These are phyloP conservation scores for Podaxis sp. DNA, from an alignment of 768 basidiomycete genomes.

Conservation along the genomic window DNA sequence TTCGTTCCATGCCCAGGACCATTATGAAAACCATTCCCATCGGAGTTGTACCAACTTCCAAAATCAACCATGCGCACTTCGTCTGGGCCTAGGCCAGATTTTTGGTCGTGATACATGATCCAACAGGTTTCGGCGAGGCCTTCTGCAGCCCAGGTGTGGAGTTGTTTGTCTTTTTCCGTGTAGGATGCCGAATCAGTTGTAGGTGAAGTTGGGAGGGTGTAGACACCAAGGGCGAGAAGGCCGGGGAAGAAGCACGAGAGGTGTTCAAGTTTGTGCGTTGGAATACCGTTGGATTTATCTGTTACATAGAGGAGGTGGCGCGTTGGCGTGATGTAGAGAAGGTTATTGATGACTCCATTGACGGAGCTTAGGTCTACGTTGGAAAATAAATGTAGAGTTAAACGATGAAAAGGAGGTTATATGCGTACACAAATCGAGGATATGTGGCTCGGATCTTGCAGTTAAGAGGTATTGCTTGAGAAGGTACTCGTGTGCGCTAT, in stretches of 20 bases:
- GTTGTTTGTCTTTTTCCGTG: constrained; percentile 28
- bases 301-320: constrained; percentile 62
- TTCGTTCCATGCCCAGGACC: constrained; percentile 21
- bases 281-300: constrained; percentile 32
- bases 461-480: constrained; percentile 61
- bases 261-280: constrained; percentile 53
- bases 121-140: constrained; percentile 70
- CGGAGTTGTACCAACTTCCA: constrained; percentile 1
- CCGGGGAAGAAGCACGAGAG: constrained; percentile 70
- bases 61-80: constrained; percentile 32
- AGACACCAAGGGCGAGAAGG: constrained; percentile 57
- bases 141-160: constrained; percentile 67
- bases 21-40: background rate
- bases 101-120: constrained; percentile 60
- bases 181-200: constrained; percentile 21
- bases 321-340: constrained; percentile 52
- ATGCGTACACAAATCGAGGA: constrained; percentile 48
- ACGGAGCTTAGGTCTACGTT: constrained; percentile 44
- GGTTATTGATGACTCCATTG: constrained; percentile 49
- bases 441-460: constrained; percentile 35
- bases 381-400: background rate
- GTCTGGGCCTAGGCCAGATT: constrained; percentile 64
- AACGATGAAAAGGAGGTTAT: background rate
- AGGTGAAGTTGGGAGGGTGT: constrained; percentile 29
- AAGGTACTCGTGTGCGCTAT: constrained; percentile 67